Percentiles rank a stretch among this genome's conserved stretches.
Conservation (phyloP, 2,329 filamentous ascomycete genomes). For the Grosmannia penicillata region DNA sequence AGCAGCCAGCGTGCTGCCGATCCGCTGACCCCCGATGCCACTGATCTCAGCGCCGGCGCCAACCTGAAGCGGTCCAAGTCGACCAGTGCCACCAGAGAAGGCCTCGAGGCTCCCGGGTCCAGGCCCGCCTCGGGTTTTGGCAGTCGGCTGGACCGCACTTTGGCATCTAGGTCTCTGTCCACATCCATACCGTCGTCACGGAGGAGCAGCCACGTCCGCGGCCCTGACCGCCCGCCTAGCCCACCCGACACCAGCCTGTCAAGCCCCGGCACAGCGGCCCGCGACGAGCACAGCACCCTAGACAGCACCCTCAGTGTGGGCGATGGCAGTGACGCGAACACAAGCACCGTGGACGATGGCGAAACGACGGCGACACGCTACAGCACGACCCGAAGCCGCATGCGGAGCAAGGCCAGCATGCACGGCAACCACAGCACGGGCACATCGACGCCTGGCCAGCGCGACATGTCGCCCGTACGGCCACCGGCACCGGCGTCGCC, state of each 20-base stretch:
- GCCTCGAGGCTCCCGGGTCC: neutral
- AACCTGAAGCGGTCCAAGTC: constrained; percentile 34
- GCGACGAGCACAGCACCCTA: too few species aligned
- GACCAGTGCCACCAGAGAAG: constrained; percentile 11
- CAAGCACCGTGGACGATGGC: too few species aligned
- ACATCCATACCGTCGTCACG: constrained; percentile 15
- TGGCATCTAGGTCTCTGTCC: too few species aligned
- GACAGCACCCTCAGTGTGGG: too few species aligned
- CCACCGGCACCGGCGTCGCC: constrained; percentile 12
- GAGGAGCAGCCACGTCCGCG: constrained; percentile 20
- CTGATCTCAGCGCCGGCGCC: constrained; percentile 42
- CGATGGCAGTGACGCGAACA: neutral
- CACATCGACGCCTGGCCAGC: constrained; percentile 3
- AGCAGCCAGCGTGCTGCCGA: constrained; percentile 28
- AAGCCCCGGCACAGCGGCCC: constrained; percentile 25
- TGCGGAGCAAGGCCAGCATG: neutral
- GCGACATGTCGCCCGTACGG: constrained; percentile 9
- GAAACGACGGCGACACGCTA: too few species aligned
- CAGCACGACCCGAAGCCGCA: neutral
- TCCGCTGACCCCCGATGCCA: constrained; percentile 54
- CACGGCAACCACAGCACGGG: constrained; percentile 15
- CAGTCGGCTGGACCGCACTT: too few species aligned
- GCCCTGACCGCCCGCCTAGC: constrained; percentile 39
- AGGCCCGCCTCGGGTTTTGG: too few species aligned
- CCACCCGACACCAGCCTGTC: constrained; percentile 50